phyloP scores from a whole-genome alignment of 169 alveolate species.

The Eimeria mitis region DNA sequence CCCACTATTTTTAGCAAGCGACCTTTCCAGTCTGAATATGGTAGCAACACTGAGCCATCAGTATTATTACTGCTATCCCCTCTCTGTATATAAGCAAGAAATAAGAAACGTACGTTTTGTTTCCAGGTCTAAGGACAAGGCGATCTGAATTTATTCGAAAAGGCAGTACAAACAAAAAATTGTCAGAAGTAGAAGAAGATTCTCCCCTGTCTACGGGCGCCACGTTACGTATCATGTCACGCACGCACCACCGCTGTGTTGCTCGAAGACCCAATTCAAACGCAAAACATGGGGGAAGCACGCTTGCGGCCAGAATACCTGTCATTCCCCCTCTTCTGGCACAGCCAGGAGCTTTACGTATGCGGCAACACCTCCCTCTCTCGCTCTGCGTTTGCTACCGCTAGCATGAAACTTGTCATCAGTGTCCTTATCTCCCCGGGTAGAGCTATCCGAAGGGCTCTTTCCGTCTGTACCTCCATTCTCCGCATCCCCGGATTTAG shows the following conservation, averaged over 20 bases:
- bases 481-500: neutral
- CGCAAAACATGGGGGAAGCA: neutral
- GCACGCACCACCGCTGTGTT: neutral
- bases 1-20: neutral
- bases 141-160: neutral
- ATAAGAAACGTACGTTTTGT: neutral
- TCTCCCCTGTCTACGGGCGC: neutral
- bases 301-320: neutral
- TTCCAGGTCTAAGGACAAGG: neutral
- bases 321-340: slow-evolving; percentile 26
- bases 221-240: neutral
- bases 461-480: neutral
- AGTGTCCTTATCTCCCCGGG: neutral
- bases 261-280: neutral
- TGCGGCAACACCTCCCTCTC: slow-evolving; percentile 61
- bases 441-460: neutral
- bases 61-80: neutral
- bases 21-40: neutral
- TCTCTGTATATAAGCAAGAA: neutral
- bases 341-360: slow-evolving; percentile 35
- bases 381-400: slow-evolving; percentile 28
- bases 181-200: neutral
- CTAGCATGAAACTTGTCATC: neutral
- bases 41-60: neutral
- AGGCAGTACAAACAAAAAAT: neutral